Evolutionary conservation across 139 green algal species (phyloP).

Genomic region (Chlorella ohadii): DNA sequence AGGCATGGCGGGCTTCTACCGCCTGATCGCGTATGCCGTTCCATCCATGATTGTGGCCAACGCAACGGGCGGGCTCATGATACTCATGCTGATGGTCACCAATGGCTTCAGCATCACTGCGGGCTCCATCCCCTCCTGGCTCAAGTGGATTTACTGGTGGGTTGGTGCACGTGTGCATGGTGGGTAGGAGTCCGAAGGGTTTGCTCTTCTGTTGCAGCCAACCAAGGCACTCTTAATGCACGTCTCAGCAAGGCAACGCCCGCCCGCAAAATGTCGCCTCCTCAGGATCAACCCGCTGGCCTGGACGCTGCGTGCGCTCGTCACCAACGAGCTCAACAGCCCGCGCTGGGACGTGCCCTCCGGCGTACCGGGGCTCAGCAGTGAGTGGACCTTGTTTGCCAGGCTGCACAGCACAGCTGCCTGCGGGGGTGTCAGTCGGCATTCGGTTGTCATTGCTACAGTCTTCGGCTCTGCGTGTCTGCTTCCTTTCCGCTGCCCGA

Average conservation of each 20-base stretch:
- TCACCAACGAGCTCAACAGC: conserved; percentile 39
- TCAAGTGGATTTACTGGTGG: conserved; percentile 39
- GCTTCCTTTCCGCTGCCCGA: too few species aligned
- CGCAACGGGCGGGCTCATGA: conserved; percentile 2
- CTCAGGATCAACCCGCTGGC: conserved; percentile 19
- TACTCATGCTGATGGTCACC: conserved; percentile 69
- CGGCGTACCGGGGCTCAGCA: too few species aligned
- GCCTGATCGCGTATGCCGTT: conserved; percentile 56
- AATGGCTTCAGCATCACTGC: conserved; percentile 73
- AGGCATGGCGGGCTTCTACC: conserved; percentile 60
- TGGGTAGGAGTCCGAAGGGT: too few species aligned
- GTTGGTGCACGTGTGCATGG: not conserved
- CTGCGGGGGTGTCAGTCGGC: not conserved
- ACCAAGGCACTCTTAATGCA: too few species aligned
- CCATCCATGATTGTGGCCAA: conserved; percentile 53
- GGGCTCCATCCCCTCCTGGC: conserved; percentile 43
- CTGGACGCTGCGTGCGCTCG: conserved; percentile 30
- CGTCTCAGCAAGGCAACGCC: too few species aligned
- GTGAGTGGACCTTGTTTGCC: too few species aligned
- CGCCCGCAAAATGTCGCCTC: too few species aligned
- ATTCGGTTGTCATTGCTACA: too few species aligned
- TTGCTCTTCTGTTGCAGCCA: too few species aligned
- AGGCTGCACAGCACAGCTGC: too few species aligned
- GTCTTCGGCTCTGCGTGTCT: too few species aligned
- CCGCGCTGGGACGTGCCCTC: conserved; percentile 23